Base-by-base conservation (phyloP, 192 early-diverging fungal genomes). In the Linnemannia schmuckeri region DNA sequence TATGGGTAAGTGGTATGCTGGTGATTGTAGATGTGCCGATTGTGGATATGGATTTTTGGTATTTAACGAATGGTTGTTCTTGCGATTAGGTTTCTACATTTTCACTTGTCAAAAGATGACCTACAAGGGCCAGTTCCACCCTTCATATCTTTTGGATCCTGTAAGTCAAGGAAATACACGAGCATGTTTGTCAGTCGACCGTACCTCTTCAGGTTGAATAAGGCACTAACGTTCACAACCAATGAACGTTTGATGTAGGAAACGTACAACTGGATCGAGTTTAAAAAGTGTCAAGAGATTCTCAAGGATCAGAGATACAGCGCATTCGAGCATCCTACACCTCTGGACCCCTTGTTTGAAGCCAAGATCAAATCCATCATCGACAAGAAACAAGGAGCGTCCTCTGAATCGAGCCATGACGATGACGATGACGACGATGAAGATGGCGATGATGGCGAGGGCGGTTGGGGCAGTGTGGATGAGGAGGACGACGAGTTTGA, bases 61-160 rank as follows among this genome's bases (percentile, higher is more conserved):
- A 38, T 75, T 68, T 68, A 6, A 66, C 40, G 3, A 33, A 38
- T 37, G 57, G 15, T 37, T 27, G 24, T 78, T 35, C 2, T 18
- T 57, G 77, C 24, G 1, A 69, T 30, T 83, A 96, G 95, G 98
- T 2, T 98, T 93, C 87, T 99, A 96, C 82, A 96, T 99, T 61
- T 97, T 98, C 63, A 90, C 90, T 18, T 99, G 97, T 79, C 90
- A 84, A 38, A 99, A 99, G 85, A 99, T 99, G 98, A 90, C 91
- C 4, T 99, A 99, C 88, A 99, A 99, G 85, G 96, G 92, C 9
- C 94, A 96, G 57, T 98, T 95, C 90, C 90, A 93, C 27, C 97
- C 97, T 0, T 96, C 96, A 0, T 94, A 94, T 24, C 88, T 99
- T 46, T 88, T 96, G 20, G 98, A 98, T 78, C 93, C 96, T 49